Evolutionary conservation across 1,284 basidiomycete genomes (phyloP), one percentile per base, ranked within the genome.

Genomic region (Trichosporon faecale): DNA sequence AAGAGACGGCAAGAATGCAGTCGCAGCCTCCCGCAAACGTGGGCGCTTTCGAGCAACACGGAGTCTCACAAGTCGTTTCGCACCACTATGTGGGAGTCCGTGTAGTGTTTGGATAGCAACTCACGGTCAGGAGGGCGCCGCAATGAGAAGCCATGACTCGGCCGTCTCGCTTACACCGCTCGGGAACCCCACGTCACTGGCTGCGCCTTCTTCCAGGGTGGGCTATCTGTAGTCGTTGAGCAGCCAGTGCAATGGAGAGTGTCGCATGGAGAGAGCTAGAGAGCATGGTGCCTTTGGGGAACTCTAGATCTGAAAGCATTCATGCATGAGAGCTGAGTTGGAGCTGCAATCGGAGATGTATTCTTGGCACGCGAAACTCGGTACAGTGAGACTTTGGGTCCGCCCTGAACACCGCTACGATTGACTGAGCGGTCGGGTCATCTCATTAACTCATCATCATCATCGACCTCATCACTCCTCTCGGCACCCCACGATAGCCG

Each of bases 361-460:
- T 61, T 61, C 57, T 61, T 61, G 57, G 57, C 57, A 61, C 57
- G 29, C 57, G 57, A 61, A 61, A 61, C 27, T 29, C 12, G 29
- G 12, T 31, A 60, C 49, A 31, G 55, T 61, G 57, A 31, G 57
- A 61, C 57, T 61, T 61, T 61, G 57, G 29, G 57, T 61, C 57
- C 57, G 57, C 29, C 57, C 57, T 61, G 55, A 29, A 61, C 57
- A 14, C 57, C 12, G 16, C 27, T 29, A 31, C 57, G 57, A 61
- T 31, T 31, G 57, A n/a, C 57, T 33, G 27, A 12, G 57, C 57
- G 8, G 27, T 33, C 27, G 27, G 57, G 27, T 61, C 55, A 31
- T 60, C 27, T 61, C 57, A 29, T 61, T 33, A 31, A 61, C 57
- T 61, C 57, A 61, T n/a, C 57, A 61, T 61, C 57, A 61, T 61